Evolutionary conservation across 208 protist genomes (phyloP), one percentile per base, ranked within the genome.

Genomic region (Leishmania tropica): DNA sequence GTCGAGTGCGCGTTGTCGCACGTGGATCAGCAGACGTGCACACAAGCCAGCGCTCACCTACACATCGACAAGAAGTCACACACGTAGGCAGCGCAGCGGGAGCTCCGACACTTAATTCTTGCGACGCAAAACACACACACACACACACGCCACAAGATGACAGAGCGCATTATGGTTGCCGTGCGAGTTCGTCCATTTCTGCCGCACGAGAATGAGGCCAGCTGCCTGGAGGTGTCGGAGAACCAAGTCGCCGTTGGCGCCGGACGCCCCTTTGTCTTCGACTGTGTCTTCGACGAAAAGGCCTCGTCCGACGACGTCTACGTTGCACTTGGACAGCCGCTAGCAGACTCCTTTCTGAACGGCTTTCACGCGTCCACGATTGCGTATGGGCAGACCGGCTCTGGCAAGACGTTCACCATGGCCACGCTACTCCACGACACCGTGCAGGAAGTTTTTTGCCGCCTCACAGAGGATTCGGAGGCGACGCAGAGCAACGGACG

Each of bases 371-470:
- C 93, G 13, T 98, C 97, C 40, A 93, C 92, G 40, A 98, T 99
- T 51, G 98, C 97, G 45, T 99, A 99, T 80, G 98, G 97, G 15
- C 98, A 99, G 81, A 99, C 97, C 40, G 96, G 96, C 28, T 90
- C 96, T 13, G 98, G 98, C 42, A 99, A 99, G 85, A 99, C 98
- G 54, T 94, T 92, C 88, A 99, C 98, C 37, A 99, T 99, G 97
- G 88, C 80, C 24, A 71, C 79, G 56, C 89, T 93, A 54, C 87
- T 88, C 0, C 47, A 67, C 35, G 94, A 95, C 65, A 90, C 99
- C 48, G 94, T 99, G 62, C 94, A 96, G 53, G 92, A 97, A 70
- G 86, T 98, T 10, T 97, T 97, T 60, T 81, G 86, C 45, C 74
- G 85, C 8, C 80, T 98, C 45, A 83, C 90, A n/a, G 90, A 94